Base-by-base conservation (phyloP, 2,329 filamentous ascomycete species). In the Bipolaris gigantea region DNA sequence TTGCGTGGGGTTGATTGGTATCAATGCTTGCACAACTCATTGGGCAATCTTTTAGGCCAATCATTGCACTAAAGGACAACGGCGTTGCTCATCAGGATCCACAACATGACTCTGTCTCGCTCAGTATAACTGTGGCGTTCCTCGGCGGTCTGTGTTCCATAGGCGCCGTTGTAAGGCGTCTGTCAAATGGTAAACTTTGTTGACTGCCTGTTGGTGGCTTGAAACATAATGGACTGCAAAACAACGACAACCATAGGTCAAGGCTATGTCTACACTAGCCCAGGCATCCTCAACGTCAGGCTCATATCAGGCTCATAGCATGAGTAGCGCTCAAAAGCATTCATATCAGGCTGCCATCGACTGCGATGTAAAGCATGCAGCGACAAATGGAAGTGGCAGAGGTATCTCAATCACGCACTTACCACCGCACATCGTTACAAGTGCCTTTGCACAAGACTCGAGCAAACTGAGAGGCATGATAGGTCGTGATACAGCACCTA, bases 81-180 rank as follows among this genome's bases (percentile, higher is more conserved):
- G 27, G 38, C 39, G 19, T 43, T 47, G 23, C 32, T 38, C 44
- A 47, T 32, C 40, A 46, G 27, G 1, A 49, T 35, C 46, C 18
- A 5, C 33, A 41, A 18, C 23, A n/a, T 36, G 55, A 39, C 32
- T 51, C 45, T 42, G 43, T 34, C 41, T 34, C 50, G 47, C 50
- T 16, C 33, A 56, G 59, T 55, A 50, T 52, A 54, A 66, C 59
- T 57, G 59, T 63, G 60, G 59, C 62, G 54, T 50, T 44, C 44
- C 48, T 48, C 50, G 52, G 42, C 53, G 48, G 39, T 38, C 50
- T 49, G 50, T 60, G 34, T 11, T 43, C 49, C 48, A 50, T 38
- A 49, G 48, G 48, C 50, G 55, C 50, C 45, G 36, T 42, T 40
- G 57, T 52, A 48, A 62, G 58, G 48, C 45, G 46, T 40, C 53